Base-by-base conservation (phyloP, 495 filamentous ascomycete genomes). In the Penicillium tannophilum region DNA sequence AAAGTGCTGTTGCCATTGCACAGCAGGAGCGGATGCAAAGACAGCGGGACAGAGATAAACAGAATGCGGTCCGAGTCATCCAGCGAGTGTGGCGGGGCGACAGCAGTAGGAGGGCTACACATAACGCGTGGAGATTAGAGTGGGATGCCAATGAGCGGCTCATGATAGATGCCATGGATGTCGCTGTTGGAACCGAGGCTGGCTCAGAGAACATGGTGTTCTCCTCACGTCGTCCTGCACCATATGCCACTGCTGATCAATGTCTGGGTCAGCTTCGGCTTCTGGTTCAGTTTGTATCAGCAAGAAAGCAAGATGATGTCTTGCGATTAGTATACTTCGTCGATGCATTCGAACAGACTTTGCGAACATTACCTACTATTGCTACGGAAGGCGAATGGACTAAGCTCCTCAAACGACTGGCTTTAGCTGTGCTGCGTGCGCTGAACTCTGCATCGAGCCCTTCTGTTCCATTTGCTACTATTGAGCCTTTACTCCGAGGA, bases 31-130 rank as follows among this genome's bases (percentile, higher is more conserved):
- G 94, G 33, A 67, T 85, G 57, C 77, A 85, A 55, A 84, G 94
- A 66, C 90, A 97, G 63, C 89, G 85, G 31, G 91, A 98, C 67
- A 82, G 93, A 61, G 87, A 91, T 19, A 84, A 86, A 46, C 77
- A 93, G 30, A 88, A 87, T 65, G 91, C 93, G 26, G 82, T 85
- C 33, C 88, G 83, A 60, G 78, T 76, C 45, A 82, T 98, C 60
- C 94, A 98, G 70, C 83, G 86, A 59, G 75, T 81, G 72, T 98
- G 93, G 93, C 82, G 94, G 74, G 92, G 91, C 9, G 80, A 93
- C 70, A 83, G 76, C 53, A 84, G 76, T 28, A 82, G 91, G 63
- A 82, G 79, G 60, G 65, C 70, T 54, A 76, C 90, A 61, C 80
- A 83, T 58, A 63, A 72, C 24, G 53, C 59, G 16, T 89, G 89